Evolutionary conservation across 2,329 filamentous ascomycete genomes (phyloP), one percentile per base, ranked within the genome.

Genomic region (Ophiocordyceps camponoti-saundersi): DNA sequence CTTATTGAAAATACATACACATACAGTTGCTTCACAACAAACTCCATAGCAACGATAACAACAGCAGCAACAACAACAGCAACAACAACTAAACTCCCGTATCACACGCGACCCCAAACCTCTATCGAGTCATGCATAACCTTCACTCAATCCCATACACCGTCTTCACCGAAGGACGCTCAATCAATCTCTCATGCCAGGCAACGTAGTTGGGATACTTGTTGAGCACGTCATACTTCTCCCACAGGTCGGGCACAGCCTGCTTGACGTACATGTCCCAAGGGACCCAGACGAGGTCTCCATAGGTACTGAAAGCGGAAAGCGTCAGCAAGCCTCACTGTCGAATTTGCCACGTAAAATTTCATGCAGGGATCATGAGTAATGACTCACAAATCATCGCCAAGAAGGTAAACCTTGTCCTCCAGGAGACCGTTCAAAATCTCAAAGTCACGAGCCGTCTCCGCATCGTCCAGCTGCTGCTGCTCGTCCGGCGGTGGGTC

Each of bases 371-470:
- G 6, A 18, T n/a, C n/a, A 20, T 6, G 12, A 13, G 21, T 23
- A 29, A 29, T 10, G 18, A 52, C 57, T 48, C 53, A 62, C 60
- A 52, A 53, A 45, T 61, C 63, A 44, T 59, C 52, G n/a, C 59
- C 61, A 11, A 63, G 57, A 22, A 65, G 60, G 34, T 59, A 63
- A 44, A 65, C 39, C 49, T 59, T 62, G 20, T 53, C 60, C 50
- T 61, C 52, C 13, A 65, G 56, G 41, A 60, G 55, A 5, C 46
- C 53, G 42, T 63, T 53, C 10, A 65, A 49, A n/a, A 64, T 59
- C 13, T 46, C 47, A n/a, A 58, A 43, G 23, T 62, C 58, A 16
- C 61, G 60, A 20, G 53, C 45, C 26, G 52, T 52, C 50, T 64
- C 53, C 32, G 59, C 54, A 12, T 50, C 50, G 51, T 64, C 64